Base-by-base conservation (phyloP, 306 rosid species). In the Dryas octopetala region DNA sequence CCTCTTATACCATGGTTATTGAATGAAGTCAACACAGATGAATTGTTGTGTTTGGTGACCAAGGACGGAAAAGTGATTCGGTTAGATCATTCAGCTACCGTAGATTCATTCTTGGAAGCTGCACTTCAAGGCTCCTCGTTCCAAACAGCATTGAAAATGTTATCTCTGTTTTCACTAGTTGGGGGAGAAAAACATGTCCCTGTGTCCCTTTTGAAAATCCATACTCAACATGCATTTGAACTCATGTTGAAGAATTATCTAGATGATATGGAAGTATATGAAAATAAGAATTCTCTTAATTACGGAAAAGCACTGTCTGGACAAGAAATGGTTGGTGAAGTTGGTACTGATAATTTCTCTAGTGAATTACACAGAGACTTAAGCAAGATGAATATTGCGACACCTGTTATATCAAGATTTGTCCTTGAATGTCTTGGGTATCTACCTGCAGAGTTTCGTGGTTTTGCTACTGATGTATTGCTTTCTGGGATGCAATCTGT, bases 151-250 rank as follows among this genome's bases (percentile, higher is more conserved):
- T 86, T 90, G 72, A 71, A 84, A 79, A 78, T 95, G 64, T 71
- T 91, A 48, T 95, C 98, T 70, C 54, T 95, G 32, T 80, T 86
- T 79, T 71, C 91, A 28, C 73, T 91, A 49, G 77, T 78, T 72
- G 97, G 98, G 65, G 98, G 98, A 76, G 91, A 87, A 83, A 89
- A 85, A 62, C 66, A 82, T 83, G 89, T 80, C 62, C 91, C 89
- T 5, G 62, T 85, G 88, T 78, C 95, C 64, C 98, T 95, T 82
- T 77, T 95, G 76, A 95, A 91, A 78, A 82, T 85, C 74, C 93
- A 95, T 61, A 70, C 89, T 5, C 77, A 78, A 41, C 88, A 69
- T 82, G 93, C 97, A 52, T 95, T 95, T 83, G 86, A 90, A 75
- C 97, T 89, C 70, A 83, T 87, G 78, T 83, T 83, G 48, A 83